Conservation (phyloP, 192 early-diverging fungal species). For the Polychytrium aggregatum region DNA sequence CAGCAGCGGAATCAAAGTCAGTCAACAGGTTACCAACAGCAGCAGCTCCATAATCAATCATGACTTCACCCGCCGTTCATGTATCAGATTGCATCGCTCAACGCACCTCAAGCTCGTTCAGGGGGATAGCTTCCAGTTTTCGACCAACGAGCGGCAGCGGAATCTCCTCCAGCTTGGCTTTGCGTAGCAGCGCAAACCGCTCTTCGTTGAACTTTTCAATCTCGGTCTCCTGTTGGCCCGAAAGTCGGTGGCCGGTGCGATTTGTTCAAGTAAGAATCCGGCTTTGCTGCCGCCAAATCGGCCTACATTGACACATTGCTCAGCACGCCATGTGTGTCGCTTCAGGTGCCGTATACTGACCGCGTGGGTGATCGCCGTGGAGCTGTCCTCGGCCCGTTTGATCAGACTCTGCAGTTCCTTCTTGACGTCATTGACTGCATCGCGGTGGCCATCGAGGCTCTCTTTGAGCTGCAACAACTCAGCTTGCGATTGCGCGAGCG, state of each 20-base stretch:
- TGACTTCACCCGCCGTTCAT: slow-evolving; percentile 6
- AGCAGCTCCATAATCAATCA: not conserved
- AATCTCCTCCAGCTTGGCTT: slow-evolving; percentile 92
- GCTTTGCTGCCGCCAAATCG: no score
- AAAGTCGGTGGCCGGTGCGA: no score
- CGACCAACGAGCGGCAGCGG: slow-evolving; percentile 66
- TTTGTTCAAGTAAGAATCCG: no score
- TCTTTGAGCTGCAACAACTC: slow-evolving; percentile 35
- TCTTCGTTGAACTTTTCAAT: slow-evolving; percentile 74
- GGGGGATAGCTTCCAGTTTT: slow-evolving; percentile 61
- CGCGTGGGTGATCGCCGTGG: slow-evolving; percentile 40
- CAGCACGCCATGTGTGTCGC: no score
- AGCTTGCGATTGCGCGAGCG: slow-evolving; percentile 32
- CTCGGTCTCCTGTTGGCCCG: slow-evolving; percentile 48
- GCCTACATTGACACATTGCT: no score
- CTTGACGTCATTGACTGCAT: slow-evolving; percentile 41
- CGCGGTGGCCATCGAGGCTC: slow-evolving; percentile 41
- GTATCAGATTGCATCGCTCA: slow-evolving; percentile 4
- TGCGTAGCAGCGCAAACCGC: slow-evolving; percentile 63
- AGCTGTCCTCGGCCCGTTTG: slow-evolving; percentile 55
- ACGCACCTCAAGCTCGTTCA: slow-evolving; percentile 49
- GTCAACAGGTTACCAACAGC: not conserved
- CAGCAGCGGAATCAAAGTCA: no score
- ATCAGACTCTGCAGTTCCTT: slow-evolving; percentile 42
- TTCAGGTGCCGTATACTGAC: slow-evolving; percentile 9